A percentile compares a stretch with the other conserved stretches of the same genome.
Conservation (phyloP, 306 rosid genomes). For the Vigna trinervia region DNA sequence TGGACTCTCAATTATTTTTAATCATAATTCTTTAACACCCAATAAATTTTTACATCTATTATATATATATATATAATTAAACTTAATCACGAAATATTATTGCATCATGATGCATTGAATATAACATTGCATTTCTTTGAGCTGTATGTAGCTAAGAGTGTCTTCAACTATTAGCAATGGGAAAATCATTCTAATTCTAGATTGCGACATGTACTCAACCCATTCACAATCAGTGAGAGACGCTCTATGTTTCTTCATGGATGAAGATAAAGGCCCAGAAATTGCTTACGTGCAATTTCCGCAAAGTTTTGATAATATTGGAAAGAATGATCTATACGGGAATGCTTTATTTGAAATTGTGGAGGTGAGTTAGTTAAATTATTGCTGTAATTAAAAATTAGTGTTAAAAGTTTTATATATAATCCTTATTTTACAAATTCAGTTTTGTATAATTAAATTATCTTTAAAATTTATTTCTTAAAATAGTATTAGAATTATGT, state of each 20-base stretch:
- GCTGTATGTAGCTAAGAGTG: slow-evolving; percentile 64
- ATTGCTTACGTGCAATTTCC: slow-evolving; percentile 77
- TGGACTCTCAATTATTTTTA: no score
- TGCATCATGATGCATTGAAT: background rate
- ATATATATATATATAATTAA: no score
- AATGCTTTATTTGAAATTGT: background rate
- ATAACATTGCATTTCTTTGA: background rate
- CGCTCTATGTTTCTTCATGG: slow-evolving; percentile 86
- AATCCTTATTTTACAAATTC: no score
- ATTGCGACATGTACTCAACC: slow-evolving; percentile 79
- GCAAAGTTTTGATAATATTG: slow-evolving; percentile 54
- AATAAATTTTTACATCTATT: no score
- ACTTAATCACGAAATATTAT: background rate
- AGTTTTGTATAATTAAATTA: no score
- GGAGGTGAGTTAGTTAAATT: slow-evolving; percentile 50
- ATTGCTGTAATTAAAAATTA: background rate
- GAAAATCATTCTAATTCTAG: slow-evolving; percentile 62
- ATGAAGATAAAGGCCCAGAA: slow-evolving; percentile 65
- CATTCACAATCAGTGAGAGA: slow-evolving; percentile 63
- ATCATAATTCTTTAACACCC: no score
- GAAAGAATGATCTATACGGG: slow-evolving; percentile 58
- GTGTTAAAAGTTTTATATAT: no score
- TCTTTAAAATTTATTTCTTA: no score
- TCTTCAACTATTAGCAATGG: slow-evolving; percentile 81
- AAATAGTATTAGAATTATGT: no score